Conservation (phyloP, 2,329 filamentous ascomycete species). For the Alternaria arbusti region DNA sequence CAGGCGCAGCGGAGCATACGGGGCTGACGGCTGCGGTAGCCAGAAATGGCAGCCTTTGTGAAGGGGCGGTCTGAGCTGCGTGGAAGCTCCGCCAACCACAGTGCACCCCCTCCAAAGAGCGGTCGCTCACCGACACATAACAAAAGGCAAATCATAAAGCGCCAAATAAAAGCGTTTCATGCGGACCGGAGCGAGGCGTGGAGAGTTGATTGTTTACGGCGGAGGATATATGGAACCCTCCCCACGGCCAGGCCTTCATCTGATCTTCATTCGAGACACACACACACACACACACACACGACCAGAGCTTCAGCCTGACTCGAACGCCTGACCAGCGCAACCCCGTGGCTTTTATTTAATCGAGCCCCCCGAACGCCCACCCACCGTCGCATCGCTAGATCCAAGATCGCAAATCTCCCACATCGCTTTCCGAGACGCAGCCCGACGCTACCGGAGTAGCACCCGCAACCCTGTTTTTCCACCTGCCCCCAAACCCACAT, state of each 20-base stretch:
- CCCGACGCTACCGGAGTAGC: conserved; percentile 23
- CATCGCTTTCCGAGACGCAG: conserved; percentile 11
- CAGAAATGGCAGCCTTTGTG: conserved; percentile 26
- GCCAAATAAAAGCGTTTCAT: conserved; percentile 33
- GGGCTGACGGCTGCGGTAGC: conserved; percentile 28
- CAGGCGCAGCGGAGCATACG: conserved; percentile 25
- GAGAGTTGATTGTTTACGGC: conserved; percentile 24
- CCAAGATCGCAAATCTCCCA: conserved; percentile 9
- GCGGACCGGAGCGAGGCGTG: conserved; percentile 32
- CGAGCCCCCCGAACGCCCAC: conserved; percentile 8
- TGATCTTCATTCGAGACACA: conserved; percentile 43
- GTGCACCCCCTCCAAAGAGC: conserved; percentile 28
- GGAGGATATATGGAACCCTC: conserved; percentile 42
- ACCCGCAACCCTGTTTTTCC: conserved; percentile 24
- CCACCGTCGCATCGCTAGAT: conserved; percentile 13
- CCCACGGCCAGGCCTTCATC: conserved; percentile 36
- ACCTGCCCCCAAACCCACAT: conserved; percentile 14
- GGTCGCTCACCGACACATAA: conserved; percentile 40
- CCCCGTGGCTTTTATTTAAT: conserved; percentile 17
- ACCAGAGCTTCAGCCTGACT: conserved; percentile 46
- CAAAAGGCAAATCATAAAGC: conserved; percentile 39
- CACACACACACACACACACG: conserved; percentile 23
- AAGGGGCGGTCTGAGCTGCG: conserved; percentile 23
- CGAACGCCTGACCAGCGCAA: conserved; percentile 36
- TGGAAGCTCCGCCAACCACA: conserved; percentile 25